A percentile compares a stretch with the other conserved stretches of the same genome.
Evolutionary conservation across 2,329 filamentous ascomycete genomes (phyloP).

Genomic region (Aspergillus sp.): DNA sequence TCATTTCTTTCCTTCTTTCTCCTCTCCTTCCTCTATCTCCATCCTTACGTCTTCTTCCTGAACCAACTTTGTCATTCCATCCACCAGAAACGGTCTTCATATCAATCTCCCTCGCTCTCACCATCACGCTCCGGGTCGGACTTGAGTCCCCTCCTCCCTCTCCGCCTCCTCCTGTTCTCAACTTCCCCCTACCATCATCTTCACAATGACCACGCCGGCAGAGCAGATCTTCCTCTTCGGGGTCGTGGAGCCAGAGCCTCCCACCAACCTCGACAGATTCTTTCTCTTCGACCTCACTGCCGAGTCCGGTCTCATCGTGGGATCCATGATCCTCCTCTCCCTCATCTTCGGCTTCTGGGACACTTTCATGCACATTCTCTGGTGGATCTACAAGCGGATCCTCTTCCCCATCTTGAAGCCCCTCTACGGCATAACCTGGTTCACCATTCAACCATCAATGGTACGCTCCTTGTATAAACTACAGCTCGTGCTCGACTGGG

Average conservation of each 20-base stretch:
- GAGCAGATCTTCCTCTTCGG: conserved; percentile 19
- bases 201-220: conserved; percentile 14
- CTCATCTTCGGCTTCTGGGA: conserved; percentile 6
- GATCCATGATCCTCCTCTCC: conserved; percentile 4
- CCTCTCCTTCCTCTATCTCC: background rate
- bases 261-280: conserved; percentile 3
- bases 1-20: background rate
- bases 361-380: background rate
- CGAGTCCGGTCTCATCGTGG: conserved; percentile 8
- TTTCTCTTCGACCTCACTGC: conserved; percentile 11
- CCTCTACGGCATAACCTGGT: background rate
- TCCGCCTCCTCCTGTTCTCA: background rate
- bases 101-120: background rate
- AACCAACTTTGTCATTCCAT: background rate
- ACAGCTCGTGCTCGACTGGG: background rate
- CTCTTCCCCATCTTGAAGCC: background rate
- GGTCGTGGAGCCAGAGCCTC: conserved; percentile 4
- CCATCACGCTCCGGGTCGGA: no score
- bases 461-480: conserved; percentile 3
- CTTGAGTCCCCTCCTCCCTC: background rate
- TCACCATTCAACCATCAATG: conserved; percentile 5
- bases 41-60: background rate
- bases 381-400: background rate
- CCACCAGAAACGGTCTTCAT: background rate
- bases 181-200: background rate